Evolutionary conservation across 495 filamentous ascomycete species (phyloP), one percentile per base, ranked within the genome.

Genomic region (Tuber aestivum): DNA sequence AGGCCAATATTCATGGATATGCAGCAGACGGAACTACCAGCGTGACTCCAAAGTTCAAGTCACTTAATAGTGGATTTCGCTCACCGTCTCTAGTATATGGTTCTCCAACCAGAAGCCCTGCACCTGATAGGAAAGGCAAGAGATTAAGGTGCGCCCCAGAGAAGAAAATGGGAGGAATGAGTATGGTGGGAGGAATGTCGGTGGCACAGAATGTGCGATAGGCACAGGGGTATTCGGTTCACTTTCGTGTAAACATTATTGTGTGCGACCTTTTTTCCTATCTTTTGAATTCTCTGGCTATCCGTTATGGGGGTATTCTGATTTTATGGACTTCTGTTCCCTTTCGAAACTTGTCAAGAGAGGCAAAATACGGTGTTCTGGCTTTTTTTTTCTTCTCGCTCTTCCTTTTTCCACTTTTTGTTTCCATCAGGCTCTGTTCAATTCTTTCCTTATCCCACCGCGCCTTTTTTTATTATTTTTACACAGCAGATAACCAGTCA

Each of bases 161-260:
- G 14, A 61, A 32, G 3, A 32, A 32, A 61, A 32, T 61, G 50
- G 78, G 78, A n/a, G 78, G 75, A 37, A 70, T 79, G 38, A 77
- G 72, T 72, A 79, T 79, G 70, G 79, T 79, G 73, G 78, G 79
- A 70, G 78, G 78, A 68, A 79, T 79, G 70, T 75, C 78, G 27
- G 78, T 79, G 65, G 70, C 77, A 23, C 78, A 79, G 38, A 79
- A 79, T 56, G 78, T 79, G 42, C 78, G 78, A 56, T 79, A 79
- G 45, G 70, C 32, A 40, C 56, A 65, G 2, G 27, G 56, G 56
- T 65, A 65, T 65, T 61, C 8, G 4, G 50, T 56, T 61, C 56
- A 32, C 56, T 65, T 65, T 65, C 56, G 32, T 65, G 56, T 65
- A 65, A 65, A 65, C 56, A 65, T 65, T 14, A 65, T 65, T 65